Percentiles rank a stretch among this genome's conserved stretches.
phyloP scores from a whole-genome alignment of 2,329 filamentous ascomycete species.

The Trichoderma asperellum region DNA sequence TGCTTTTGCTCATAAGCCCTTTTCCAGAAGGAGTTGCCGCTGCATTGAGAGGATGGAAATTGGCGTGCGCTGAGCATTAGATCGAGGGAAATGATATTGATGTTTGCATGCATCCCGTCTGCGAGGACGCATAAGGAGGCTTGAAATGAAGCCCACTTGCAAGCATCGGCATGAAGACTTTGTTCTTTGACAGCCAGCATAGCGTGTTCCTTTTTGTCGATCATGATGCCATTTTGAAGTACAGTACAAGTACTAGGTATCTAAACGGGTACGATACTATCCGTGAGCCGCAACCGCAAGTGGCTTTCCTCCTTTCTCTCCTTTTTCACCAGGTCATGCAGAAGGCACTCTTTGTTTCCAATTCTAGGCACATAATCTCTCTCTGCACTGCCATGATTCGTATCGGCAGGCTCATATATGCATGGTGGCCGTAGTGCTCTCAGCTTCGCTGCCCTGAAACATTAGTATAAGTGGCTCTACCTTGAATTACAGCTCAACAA shows the following conservation, averaged over 20 bases:
- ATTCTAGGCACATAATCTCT: not conserved
- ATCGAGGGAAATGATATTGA: not conserved
- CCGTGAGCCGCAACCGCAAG: not conserved
- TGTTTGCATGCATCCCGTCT: not conserved
- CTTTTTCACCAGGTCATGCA: not conserved
- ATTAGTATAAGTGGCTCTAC: not conserved
- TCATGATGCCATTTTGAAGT: not conserved
- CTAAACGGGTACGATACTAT: not conserved
- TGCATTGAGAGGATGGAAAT: not conserved
- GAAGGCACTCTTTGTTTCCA: not conserved
- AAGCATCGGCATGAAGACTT: not conserved
- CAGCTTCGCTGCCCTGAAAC: constrained; percentile 9
- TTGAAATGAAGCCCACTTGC: not conserved
- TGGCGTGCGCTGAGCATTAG: not conserved
- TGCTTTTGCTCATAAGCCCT: not conserved
- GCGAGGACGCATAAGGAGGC: not conserved
- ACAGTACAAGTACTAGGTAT: not conserved
- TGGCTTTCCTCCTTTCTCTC: not conserved
- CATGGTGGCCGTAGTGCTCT: not conserved
- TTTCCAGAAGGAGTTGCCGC: not conserved
- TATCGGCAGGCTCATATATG: not conserved
- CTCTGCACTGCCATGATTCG: not conserved
- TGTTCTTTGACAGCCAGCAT: not conserved
- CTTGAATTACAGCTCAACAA: not conserved
- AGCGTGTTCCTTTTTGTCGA: not conserved